phyloP scores from a whole-genome alignment of 768 basidiomycete genomes.

The Dacryopinax spathularia region DNA sequence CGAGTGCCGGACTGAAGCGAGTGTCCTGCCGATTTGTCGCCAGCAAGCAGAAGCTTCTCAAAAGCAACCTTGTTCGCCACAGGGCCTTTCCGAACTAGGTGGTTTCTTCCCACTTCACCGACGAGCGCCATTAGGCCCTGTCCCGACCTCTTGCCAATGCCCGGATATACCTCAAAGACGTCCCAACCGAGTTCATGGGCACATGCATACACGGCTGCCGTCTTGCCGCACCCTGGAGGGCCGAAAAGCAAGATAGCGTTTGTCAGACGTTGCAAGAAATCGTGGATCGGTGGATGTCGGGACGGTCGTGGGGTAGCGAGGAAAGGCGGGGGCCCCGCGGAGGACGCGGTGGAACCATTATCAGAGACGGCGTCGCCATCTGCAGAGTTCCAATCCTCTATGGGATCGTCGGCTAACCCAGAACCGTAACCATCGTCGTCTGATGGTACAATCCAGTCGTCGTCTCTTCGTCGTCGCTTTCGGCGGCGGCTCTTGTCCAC shows the following conservation, averaged over 20 bases:
- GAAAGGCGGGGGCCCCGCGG: slow-evolving; percentile 3
- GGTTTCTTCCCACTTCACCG: slow-evolving; percentile 89
- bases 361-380: not conserved
- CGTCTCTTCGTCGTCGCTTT: slow-evolving; percentile 4
- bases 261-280: slow-evolving; percentile 33
- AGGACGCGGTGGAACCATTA: not conserved
- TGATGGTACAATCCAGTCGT: slow-evolving; percentile 10
- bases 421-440: slow-evolving; percentile 23
- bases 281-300: not conserved
- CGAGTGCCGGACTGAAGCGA: not conserved
- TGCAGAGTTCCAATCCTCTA: slow-evolving; percentile 42
- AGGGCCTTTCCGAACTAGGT: slow-evolving; percentile 38
- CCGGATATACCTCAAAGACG: slow-evolving; percentile 92
- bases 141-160: slow-evolving; percentile 78
- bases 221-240: slow-evolving; percentile 78
- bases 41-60: not conserved
- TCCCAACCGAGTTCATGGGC: slow-evolving; percentile 91
- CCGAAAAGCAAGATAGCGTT: slow-evolving; percentile 81
- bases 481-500: slow-evolving; percentile 7
- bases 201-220: slow-evolving; percentile 83
- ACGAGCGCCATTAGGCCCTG: slow-evolving; percentile 63
- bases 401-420: slow-evolving; percentile 12
- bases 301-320: not conserved
- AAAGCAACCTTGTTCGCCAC: not conserved
- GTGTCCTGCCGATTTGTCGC: not conserved